Evolutionary conservation across 768 basidiomycete genomes (phyloP), one percentile per base, ranked within the genome.

Genomic region (Rhodosporidiobolus odoratus): DNA sequence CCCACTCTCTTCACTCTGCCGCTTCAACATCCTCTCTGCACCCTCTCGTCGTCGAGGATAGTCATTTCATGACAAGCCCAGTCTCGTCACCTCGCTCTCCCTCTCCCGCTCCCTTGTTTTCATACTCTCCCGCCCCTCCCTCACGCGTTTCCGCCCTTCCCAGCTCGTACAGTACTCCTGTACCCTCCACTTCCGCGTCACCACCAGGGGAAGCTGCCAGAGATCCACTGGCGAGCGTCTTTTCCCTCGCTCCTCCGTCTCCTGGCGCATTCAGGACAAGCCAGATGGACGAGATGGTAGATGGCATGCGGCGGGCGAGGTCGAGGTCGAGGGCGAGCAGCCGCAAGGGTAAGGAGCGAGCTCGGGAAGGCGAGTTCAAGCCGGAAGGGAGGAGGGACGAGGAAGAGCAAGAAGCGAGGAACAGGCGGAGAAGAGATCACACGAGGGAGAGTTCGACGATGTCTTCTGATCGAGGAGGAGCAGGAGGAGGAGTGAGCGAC

Each of bases 221-320:
- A n/a, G n/a, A n/a, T n/a, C n/a, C n/a, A n/a, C n/a, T n/a, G n/a
- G n/a, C n/a, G n/a, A n/a, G n/a, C 21, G 23, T 23, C 13, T 3
- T n/a, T 32, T 27, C n/a, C n/a, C n/a, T n/a, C n/a, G n/a, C n/a
- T n/a, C n/a, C n/a, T n/a, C n/a, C n/a, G n/a, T n/a, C n/a, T n/a
- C n/a, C n/a, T n/a, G n/a, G n/a, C n/a, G n/a, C n/a, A n/a, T n/a
- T n/a, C n/a, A n/a, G n/a, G n/a, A 27, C 62, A 23, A 27, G 23
- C 3, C 48, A 56, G 45, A 54, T 68, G 66, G 66, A 68, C 23
- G 38, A 43, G 45, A 30, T 62, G 16, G 66, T 62, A 12, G 43
- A 27, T n/a, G n/a, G n/a, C n/a, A n/a, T n/a, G n/a, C n/a, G n/a
- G n/a, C n/a, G n/a, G n/a, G n/a, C n/a, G n/a, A n/a, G n/a, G n/a